A percentile compares a stretch with the other conserved stretches of the same genome.
These are phyloP conservation scores for Botrytis sinoallii DNA, from an alignment of 2,329 filamentous ascomycete genomes.

Conservation along the genomic window DNA sequence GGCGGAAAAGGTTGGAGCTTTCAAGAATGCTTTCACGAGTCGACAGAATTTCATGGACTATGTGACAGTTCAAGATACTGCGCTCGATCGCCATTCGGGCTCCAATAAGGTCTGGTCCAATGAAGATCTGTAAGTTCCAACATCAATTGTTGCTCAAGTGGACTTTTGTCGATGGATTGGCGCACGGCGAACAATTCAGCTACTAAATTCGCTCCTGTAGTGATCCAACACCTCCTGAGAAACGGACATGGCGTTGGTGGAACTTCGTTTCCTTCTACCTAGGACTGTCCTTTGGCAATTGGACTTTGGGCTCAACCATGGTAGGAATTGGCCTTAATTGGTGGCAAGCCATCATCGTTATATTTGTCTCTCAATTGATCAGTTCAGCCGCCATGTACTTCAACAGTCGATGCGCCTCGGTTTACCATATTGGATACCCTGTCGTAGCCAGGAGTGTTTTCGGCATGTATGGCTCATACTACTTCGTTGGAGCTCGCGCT, in stretches of 20 bases:
- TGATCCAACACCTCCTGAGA: slow-evolving; percentile 32
- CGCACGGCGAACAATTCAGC: neutral
- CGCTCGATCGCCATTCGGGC: slow-evolving; percentile 28
- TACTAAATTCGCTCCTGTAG: slow-evolving; percentile 31
- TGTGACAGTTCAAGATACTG: slow-evolving; percentile 28
- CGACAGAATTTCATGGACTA: slow-evolving; percentile 27
- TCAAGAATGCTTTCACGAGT: slow-evolving; percentile 28
- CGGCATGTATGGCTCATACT: slow-evolving; percentile 45
- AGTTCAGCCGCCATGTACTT: slow-evolving; percentile 44
- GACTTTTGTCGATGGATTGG: slow-evolving; percentile 6
- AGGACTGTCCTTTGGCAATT: slow-evolving; percentile 44
- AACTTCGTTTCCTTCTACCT: slow-evolving; percentile 43
- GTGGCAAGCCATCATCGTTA: slow-evolving; percentile 45
- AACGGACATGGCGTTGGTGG: slow-evolving; percentile 37
- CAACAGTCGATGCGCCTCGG: slow-evolving; percentile 40
- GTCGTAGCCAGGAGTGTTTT: slow-evolving; percentile 40
- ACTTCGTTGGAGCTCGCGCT: slow-evolving; percentile 42
- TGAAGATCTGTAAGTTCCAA: slow-evolving; percentile 38
- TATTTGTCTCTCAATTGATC: slow-evolving; percentile 44
- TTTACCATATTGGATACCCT: slow-evolving; percentile 45
- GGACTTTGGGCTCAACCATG: slow-evolving; percentile 43
- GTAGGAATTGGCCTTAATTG: slow-evolving; percentile 45
- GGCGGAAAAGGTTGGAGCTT: slow-evolving; percentile 23
- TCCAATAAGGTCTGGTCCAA: slow-evolving; percentile 29
- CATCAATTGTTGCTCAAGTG: slow-evolving; percentile 33